These are phyloP conservation scores for Pochonia chlamydosporia DNA, from an alignment of 2,329 filamentous ascomycete species.

Conservation along the genomic window DNA sequence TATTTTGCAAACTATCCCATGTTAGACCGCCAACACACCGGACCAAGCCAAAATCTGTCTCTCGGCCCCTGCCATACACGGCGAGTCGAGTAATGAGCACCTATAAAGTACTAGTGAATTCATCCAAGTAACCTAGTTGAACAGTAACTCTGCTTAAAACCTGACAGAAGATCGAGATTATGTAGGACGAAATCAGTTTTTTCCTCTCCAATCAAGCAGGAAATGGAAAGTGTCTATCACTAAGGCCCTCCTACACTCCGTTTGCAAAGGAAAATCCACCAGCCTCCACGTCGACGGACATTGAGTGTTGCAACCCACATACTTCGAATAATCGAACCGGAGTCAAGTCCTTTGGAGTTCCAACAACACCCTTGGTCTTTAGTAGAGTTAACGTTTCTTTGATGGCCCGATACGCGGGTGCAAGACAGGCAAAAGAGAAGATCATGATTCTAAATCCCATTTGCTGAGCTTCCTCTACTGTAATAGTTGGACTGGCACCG, in stretches of 20 bases:
- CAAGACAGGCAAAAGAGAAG: conserved; percentile 32
- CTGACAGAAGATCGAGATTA: no score
- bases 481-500: conserved; percentile 49
- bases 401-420: conserved; percentile 39
- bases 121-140: no score
- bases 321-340: conserved; percentile 45
- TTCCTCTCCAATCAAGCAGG: no score
- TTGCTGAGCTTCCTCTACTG: conserved; percentile 44
- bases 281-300: conserved; percentile 37
- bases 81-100: no score
- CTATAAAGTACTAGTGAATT: no score
- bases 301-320: conserved; percentile 44
- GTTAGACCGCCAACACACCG: no score
- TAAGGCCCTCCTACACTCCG: conserved; percentile 3
- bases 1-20: no score
- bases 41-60: no score
- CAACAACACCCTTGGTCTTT: conserved; percentile 31
- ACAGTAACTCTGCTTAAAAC: no score
- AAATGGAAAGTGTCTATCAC: background rate
- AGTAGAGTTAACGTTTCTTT: conserved; percentile 31
- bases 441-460: conserved; percentile 57
- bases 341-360: conserved; percentile 35
- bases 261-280: conserved; percentile 11
- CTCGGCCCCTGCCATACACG: no score
- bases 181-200: no score